Evolutionary conservation across 2,329 filamentous ascomycete species (phyloP).

Genomic region (Penicillium sp.): DNA sequence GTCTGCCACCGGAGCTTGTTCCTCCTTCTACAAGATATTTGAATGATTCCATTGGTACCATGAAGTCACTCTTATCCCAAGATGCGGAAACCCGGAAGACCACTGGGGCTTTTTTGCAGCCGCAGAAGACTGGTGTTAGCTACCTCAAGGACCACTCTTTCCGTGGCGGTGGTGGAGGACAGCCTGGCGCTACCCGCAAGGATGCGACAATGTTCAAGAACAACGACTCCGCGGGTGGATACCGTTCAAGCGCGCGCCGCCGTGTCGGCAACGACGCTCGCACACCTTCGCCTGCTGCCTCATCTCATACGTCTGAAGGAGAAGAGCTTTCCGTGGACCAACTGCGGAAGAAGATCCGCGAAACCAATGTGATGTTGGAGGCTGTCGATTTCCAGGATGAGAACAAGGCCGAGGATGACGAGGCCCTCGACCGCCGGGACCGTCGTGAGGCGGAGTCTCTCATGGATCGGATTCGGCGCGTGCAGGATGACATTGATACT

Average conservation of each 20-base stretch:
- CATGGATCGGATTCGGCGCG: constrained; percentile 83
- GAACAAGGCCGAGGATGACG: constrained; percentile 84
- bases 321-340: constrained; percentile 87
- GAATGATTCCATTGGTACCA: constrained; percentile 85
- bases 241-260: constrained; percentile 89
- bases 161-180: constrained; percentile 61
- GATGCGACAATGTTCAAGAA: constrained; percentile 97
- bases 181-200: constrained; percentile 66
- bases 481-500: constrained; percentile 91
- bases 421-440: constrained; percentile 85
- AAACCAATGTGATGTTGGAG: constrained; percentile 91
- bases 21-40: constrained; percentile 93
- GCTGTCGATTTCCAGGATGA: constrained; percentile 97
- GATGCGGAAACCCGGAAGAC: constrained; percentile 89
- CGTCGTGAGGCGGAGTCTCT: constrained; percentile 90
- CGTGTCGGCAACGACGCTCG: constrained; percentile 68
- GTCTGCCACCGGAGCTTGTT: constrained; percentile 85
- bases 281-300: constrained; percentile 79
- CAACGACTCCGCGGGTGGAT: constrained; percentile 88
- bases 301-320: constrained; percentile 59
- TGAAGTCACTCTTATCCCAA: constrained; percentile 84
- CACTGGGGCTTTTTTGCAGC: constrained; percentile 83
- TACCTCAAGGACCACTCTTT: constrained; percentile 97
- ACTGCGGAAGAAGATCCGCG: constrained; percentile 84
- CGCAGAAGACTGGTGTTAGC: constrained; percentile 96